These are phyloP conservation scores for Pistacia vera DNA, from an alignment of 345 rosid species.

Conservation along the genomic window DNA sequence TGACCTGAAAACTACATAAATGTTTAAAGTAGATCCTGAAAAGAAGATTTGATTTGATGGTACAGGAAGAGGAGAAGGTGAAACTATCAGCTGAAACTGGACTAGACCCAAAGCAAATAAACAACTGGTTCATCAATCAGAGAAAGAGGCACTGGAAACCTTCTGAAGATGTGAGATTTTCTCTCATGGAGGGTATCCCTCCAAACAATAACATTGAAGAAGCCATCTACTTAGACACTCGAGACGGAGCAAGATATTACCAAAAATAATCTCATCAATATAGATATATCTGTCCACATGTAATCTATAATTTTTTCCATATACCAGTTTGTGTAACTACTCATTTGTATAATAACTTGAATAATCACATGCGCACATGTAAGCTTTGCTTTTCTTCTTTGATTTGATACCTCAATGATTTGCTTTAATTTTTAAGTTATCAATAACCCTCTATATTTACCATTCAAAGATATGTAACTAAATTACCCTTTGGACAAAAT, in stretches of 20 bases:
- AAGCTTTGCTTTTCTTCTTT: not conserved
- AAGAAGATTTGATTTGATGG: not conserved
- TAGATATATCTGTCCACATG: too few species aligned
- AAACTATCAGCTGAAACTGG: slow-evolving; percentile 56
- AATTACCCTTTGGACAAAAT: not conserved
- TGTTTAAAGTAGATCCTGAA: not conserved
- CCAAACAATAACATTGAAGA: not conserved
- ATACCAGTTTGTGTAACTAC: too few species aligned
- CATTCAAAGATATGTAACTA: not conserved
- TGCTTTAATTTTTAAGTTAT: too few species aligned
- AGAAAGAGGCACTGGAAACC: slow-evolving; percentile 85
- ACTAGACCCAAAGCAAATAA: slow-evolving; percentile 70
- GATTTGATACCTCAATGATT: not conserved
- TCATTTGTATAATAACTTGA: too few species aligned
- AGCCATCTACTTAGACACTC: slow-evolving; percentile 20
- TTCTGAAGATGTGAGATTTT: slow-evolving; percentile 56
- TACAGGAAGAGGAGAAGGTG: slow-evolving; percentile 63
- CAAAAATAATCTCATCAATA: too few species aligned
- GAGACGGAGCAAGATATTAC: not conserved
- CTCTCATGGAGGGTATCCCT: slow-evolving; percentile 42
- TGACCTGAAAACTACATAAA: too few species aligned
- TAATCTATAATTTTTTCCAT: too few species aligned
- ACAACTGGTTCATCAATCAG: slow-evolving; percentile 81
- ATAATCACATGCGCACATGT: too few species aligned
- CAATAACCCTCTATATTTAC: too few species aligned